phyloP scores from a whole-genome alignment of 2,329 filamentous ascomycete genomes.

The Tolypocladium nubicola region DNA sequence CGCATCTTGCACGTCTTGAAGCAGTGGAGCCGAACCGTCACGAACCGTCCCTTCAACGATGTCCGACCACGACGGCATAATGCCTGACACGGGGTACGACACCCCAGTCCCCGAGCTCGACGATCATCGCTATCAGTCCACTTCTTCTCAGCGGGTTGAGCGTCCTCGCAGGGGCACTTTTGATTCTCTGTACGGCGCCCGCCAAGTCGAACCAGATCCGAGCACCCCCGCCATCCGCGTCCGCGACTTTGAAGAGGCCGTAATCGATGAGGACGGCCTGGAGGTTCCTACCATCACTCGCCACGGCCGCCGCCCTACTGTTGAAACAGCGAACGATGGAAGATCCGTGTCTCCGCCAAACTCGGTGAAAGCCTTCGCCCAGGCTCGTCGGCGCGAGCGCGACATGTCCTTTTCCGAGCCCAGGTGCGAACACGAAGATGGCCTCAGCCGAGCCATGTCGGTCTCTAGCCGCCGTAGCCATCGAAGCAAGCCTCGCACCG shows the following conservation, averaged over 20 bases:
- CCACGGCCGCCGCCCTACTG: slow-evolving; percentile 42
- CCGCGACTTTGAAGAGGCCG: slow-evolving; percentile 79
- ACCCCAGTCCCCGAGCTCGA: slow-evolving; percentile 73
- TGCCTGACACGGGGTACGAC: slow-evolving; percentile 53
- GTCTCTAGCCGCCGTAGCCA: slow-evolving; percentile 52
- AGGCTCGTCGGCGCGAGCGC: slow-evolving; percentile 75
- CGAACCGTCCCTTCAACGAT: slow-evolving; percentile 33
- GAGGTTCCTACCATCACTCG: slow-evolving; percentile 31
- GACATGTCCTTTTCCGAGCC: slow-evolving; percentile 48
- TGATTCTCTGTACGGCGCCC: slow-evolving; percentile 54
- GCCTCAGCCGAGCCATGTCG: slow-evolving; percentile 62
- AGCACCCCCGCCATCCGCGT: slow-evolving; percentile 34
- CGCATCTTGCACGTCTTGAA: neutral
- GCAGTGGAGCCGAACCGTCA: neutral
- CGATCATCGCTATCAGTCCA: slow-evolving; percentile 66
- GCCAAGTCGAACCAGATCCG: slow-evolving; percentile 30
- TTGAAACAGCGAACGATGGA: slow-evolving; percentile 45
- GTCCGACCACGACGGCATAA: slow-evolving; percentile 55
- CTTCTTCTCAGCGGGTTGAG: slow-evolving; percentile 48
- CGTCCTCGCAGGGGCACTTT: slow-evolving; percentile 61
- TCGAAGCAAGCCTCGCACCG: slow-evolving; percentile 46
- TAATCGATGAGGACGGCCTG: slow-evolving; percentile 63
- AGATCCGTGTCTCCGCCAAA: slow-evolving; percentile 83
- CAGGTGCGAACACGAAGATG: slow-evolving; percentile 27
- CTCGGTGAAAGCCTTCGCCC: slow-evolving; percentile 94